Conservation (phyloP, 208 protist species). For the Leishmania gerbilli region DNA sequence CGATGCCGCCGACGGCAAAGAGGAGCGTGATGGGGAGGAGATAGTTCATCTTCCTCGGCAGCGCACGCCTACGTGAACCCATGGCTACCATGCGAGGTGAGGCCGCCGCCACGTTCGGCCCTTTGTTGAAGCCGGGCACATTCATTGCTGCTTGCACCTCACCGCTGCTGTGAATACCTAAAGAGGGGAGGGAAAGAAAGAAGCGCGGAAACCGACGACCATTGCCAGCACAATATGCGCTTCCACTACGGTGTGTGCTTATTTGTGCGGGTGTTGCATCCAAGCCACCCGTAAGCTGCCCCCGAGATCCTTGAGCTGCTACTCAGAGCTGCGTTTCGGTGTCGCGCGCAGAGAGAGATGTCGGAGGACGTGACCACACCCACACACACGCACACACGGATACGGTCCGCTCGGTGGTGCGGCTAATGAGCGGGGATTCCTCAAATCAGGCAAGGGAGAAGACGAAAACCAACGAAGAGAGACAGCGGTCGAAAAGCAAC, state of each 20-base stretch:
- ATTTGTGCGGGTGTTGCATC: not conserved
- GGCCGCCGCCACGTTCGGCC: conserved; percentile 22
- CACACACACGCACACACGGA: not conserved
- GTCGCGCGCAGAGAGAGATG: not conserved
- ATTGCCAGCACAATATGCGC: not conserved
- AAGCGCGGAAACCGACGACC: not conserved
- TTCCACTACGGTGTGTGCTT: not conserved
- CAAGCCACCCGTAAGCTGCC: not conserved
- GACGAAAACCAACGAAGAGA: not conserved
- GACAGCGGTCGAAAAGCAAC: not conserved
- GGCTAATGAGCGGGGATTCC: not conserved
- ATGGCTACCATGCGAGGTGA: conserved; percentile 37
- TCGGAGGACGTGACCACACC: not conserved
- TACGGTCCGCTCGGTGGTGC: not conserved
- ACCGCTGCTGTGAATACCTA: not conserved
- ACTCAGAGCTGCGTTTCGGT: not conserved
- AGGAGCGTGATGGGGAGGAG: conserved; percentile 60
- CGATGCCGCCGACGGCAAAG: conserved; percentile 64
- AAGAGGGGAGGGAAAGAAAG: conserved; percentile 5
- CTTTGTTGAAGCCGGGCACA: conserved; percentile 25
- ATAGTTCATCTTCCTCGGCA: conserved; percentile 26
- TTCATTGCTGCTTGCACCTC: conserved; percentile 18
- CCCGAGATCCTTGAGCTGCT: not conserved
- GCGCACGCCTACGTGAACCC: not conserved
- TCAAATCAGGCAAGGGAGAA: not conserved